These are phyloP conservation scores for Microglena sp. DNA, from an alignment of 139 green algal genomes.

Conservation along the genomic window DNA sequence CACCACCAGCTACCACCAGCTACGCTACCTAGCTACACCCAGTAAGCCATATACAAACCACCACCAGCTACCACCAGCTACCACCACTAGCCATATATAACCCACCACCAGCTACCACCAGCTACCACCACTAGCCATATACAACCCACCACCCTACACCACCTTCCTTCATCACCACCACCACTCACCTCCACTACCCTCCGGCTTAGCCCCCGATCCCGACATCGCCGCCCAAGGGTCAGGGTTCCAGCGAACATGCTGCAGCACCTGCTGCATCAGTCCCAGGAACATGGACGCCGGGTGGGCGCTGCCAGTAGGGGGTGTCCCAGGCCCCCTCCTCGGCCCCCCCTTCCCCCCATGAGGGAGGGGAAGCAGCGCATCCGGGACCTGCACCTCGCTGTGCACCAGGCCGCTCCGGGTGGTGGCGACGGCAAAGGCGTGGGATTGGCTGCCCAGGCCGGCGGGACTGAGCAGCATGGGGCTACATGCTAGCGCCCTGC, in stretches of 20 bases:
- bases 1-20: too few relatives aligned
- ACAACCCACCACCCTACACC: too few relatives aligned
- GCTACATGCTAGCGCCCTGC: background rate
- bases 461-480: background rate
- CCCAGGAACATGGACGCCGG: conserved; percentile 6
- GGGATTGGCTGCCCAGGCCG: conserved; percentile 6
- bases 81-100: too few relatives aligned
- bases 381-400: background rate
- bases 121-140: too few relatives aligned
- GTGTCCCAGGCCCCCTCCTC: background rate
- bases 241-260: conserved; percentile 23
- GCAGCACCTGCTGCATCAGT: conserved; percentile 12
- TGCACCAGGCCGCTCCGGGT: background rate
- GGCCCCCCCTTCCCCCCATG: too few relatives aligned
- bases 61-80: too few relatives aligned
- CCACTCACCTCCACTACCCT: too few relatives aligned
- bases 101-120: too few relatives aligned
- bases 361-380: background rate
- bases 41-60: too few relatives aligned
- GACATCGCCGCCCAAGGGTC: conserved; percentile 31
- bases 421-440: conserved; percentile 8
- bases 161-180: too few relatives aligned
- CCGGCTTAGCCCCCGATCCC: conserved; percentile 16
- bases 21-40: too few relatives aligned
- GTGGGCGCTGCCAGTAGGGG: background rate